These are phyloP conservation scores for Geotrichum australiense DNA, from an alignment of 1,139 yeast species.

Conservation along the genomic window DNA sequence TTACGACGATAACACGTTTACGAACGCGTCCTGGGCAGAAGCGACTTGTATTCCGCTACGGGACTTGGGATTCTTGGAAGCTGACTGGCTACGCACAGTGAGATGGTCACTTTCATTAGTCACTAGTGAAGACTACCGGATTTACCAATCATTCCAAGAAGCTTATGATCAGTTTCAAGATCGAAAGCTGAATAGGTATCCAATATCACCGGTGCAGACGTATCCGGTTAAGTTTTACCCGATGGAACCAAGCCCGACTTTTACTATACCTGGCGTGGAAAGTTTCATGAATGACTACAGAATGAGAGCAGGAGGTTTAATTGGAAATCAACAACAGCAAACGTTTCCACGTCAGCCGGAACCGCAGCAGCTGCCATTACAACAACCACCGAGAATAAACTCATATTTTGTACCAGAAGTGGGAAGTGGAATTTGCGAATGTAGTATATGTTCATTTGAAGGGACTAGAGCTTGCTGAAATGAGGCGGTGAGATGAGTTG, in stretches of 20 bases:
- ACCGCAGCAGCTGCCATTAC: not conserved
- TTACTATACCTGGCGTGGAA: constrained; percentile 2
- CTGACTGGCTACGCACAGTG: constrained; percentile 51
- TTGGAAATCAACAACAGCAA: not conserved
- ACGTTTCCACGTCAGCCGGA: not conserved
- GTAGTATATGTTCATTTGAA: constrained; percentile 6
- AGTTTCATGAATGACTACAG: not conserved
- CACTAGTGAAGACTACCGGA: not conserved
- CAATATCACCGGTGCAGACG: not conserved
- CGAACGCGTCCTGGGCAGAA: constrained; percentile 87
- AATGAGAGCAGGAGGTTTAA: not conserved
- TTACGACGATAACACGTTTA: constrained; percentile 89
- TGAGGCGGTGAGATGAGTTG: no score
- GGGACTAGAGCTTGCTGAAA: no score
- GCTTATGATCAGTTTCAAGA: not conserved
- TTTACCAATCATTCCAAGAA: not conserved
- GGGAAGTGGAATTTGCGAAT: constrained; percentile 2
- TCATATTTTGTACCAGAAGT: constrained; percentile 4
- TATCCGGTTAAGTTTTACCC: not conserved
- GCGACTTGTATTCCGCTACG: constrained; percentile 67
- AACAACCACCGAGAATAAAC: constrained; percentile 2
- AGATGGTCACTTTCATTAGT: constrained; percentile 28
- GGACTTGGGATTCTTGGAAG: constrained; percentile 59
- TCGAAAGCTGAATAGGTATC: not conserved
- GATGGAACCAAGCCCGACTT: not conserved